Base-by-base conservation (phyloP, 768 basidiomycete species). In the Daedalea quercina region DNA sequence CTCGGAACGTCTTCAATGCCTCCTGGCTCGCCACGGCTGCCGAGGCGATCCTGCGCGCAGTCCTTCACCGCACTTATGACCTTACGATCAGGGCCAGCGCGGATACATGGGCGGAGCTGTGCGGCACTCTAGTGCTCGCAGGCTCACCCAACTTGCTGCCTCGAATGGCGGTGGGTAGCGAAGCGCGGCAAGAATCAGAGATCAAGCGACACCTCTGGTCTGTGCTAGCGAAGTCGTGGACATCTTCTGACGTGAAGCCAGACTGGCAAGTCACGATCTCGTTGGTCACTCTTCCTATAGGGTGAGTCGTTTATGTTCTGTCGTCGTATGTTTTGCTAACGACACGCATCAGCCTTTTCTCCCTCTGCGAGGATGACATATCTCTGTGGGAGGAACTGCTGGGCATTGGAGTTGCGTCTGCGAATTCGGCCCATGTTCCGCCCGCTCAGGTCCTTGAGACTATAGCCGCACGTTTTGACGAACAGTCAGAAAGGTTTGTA, bases 201-300 rank as follows among this genome's bases (percentile, higher is more conserved):
- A 62, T 71, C 33, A 70, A 68, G 25, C 73, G 76, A 28, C 69
- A 73, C 44, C 62, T 82, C 20, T 85, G 84, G 84, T 60, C 53
- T 3, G 59, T 75, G 37, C 52, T 78, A 20, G 77, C 76, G 3
- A 65, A 61, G 48, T 66, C 63, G 2, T 66, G 68, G 59, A 53
- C 63, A 31, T 61, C 60, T 19, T 54, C 57, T 6, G 62, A 65
- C 9, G 58, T 45, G 17, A 55, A 58, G 13, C 59, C 63, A 17
- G 56, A 59, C 42, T 79, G 76, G 77, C 62, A 67, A 50, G 72
- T 74, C 45, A 52, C 78, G 0, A 58, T 76, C 1, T 65, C 68
- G 20, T 71, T 83, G 52, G 69, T 85, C 19, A 60, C 65, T 0
- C 67, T 78, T 47, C 78, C 82, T 1, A 61, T 80, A 44, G 66